Evolutionary conservation across 805 yeast species (phyloP), one percentile per base, ranked within the genome.

Genomic region (Cyberlindnera euphorbiae): DNA sequence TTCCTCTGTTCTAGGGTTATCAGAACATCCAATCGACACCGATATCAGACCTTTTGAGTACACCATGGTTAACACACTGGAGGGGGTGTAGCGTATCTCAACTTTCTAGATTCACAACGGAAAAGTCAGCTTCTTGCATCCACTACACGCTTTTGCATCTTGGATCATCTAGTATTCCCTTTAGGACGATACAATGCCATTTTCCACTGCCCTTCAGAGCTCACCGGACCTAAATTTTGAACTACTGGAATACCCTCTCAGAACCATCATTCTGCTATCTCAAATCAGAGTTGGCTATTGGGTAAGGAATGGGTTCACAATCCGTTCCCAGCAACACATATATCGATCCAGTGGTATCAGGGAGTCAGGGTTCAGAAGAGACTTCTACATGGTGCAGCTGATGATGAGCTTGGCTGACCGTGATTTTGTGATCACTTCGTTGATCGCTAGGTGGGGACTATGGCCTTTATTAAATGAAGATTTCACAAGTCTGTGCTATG

Each of bases 221-320:
- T 36, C 37, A 49, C 35, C 25, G 3, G 38, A 32, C 3, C 15
- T 35, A 10, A 26, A 31, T 8, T 23, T 30, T 26, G 16, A 17
- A 15, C 22, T 38, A 6, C 73, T 82, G 45, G 96, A 87, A 45
- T 79, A 82, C 44, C 82, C 96, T 0, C 57, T 93, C 15, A 68
- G 94, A 39, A 81, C 89, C 0, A 53, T 87, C 19, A 96, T 85
- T 0, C 59, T 85, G 8, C 60, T 86, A 45, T 77, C 96, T 0
- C 97, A 93, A 51, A 83, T 90, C 8, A 81, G 85, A 42, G 78
- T 83, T 0, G 96, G 96, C 0, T 73, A 82, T 38, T 90, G 97
- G 97, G 96, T 90, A 0, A 73, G 97, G 51, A 90, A 90, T 59
- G 98, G 98, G 0, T 72, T 76, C 40, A 81, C 89, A 27, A 78